Conservation (phyloP, 495 filamentous ascomycete species). For the Aspergillus heteromorphus region DNA sequence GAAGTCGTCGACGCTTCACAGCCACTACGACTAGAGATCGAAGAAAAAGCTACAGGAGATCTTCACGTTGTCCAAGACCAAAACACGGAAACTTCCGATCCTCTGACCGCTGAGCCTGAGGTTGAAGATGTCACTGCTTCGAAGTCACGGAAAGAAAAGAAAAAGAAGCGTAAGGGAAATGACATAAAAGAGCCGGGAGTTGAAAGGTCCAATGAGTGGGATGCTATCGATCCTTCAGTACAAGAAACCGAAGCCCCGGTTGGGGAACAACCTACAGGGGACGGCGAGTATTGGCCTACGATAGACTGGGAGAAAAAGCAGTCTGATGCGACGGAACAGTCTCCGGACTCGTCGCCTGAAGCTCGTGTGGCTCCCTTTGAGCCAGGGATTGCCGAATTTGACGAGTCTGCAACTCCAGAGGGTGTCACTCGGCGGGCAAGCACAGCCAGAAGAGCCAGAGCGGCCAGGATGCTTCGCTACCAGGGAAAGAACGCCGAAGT, state of each 20-base stretch:
- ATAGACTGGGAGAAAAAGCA: slow-evolving; percentile 37
- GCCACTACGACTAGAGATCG: slow-evolving; percentile 8
- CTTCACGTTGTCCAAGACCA: slow-evolving; percentile 22
- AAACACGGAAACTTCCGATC: neutral
- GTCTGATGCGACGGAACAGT: slow-evolving; percentile 21
- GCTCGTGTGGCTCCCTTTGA: slow-evolving; percentile 24
- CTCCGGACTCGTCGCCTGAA: slow-evolving; percentile 20
- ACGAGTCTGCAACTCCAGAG: slow-evolving; percentile 26
- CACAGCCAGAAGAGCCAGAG: slow-evolving; percentile 4
- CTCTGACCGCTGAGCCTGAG: neutral
- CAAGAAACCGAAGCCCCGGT: slow-evolving; percentile 15
- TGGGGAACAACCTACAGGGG: slow-evolving; percentile 14
- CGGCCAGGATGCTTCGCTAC: slow-evolving; percentile 3
- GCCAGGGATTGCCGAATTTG: slow-evolving; percentile 31
- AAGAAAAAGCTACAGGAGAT: neutral
- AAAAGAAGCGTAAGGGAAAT: slow-evolving; percentile 19
- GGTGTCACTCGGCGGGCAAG: slow-evolving; percentile 14
- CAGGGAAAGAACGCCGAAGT: slow-evolving; percentile 22
- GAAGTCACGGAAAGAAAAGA: slow-evolving; percentile 20
- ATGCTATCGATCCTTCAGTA: neutral
- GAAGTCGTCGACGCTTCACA: slow-evolving; percentile 6
- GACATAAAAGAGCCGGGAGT: slow-evolving; percentile 13
- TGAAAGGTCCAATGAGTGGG: neutral
- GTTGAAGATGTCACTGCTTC: slow-evolving; percentile 6
- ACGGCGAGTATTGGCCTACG: slow-evolving; percentile 30